These are phyloP conservation scores for Blastobotrys arbuscula DNA, from an alignment of 1,139 yeast species.

Conservation along the genomic window DNA sequence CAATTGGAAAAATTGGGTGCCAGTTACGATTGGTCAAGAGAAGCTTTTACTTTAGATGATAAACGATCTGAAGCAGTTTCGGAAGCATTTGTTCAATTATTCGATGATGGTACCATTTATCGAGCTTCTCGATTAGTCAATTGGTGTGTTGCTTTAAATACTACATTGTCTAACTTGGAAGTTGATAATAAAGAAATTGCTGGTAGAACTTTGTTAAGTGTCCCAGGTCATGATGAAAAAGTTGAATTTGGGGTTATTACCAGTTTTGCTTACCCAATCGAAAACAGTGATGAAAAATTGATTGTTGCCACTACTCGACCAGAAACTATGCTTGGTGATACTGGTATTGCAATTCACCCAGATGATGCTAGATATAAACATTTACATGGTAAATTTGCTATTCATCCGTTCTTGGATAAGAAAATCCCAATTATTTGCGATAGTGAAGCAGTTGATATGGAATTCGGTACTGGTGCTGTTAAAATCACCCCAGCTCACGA, in stretches of 20 bases:
- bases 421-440: conserved; percentile 84
- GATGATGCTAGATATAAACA: conserved; percentile 88
- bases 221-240: conserved; percentile 86
- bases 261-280: conserved; percentile 86
- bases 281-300: conserved; percentile 78
- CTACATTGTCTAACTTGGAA: conserved; percentile 93
- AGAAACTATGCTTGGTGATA: conserved; percentile 96
- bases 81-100: conserved; percentile 68
- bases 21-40: conserved; percentile 93
- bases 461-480: conserved; percentile 99
- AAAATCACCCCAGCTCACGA: conserved; percentile 99
- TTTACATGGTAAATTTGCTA: conserved; percentile 85
- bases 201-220: conserved; percentile 73
- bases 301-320: conserved; percentile 98
- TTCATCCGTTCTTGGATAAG: conserved; percentile 87
- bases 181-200: conserved; percentile 87
- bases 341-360: conserved; percentile 97
- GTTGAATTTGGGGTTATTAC: conserved; percentile 96
- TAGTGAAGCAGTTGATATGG: conserved; percentile 95
- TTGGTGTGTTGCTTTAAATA: conserved; percentile 93
- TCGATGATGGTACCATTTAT: conserved; percentile 78
- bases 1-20: conserved; percentile 91
- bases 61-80: conserved; percentile 72
- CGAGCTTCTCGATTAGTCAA: conserved; percentile 90
- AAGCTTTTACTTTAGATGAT: conserved; percentile 88